phyloP scores from a whole-genome alignment of 176 grass and related monocot genomes.

The Musa acuminata region DNA sequence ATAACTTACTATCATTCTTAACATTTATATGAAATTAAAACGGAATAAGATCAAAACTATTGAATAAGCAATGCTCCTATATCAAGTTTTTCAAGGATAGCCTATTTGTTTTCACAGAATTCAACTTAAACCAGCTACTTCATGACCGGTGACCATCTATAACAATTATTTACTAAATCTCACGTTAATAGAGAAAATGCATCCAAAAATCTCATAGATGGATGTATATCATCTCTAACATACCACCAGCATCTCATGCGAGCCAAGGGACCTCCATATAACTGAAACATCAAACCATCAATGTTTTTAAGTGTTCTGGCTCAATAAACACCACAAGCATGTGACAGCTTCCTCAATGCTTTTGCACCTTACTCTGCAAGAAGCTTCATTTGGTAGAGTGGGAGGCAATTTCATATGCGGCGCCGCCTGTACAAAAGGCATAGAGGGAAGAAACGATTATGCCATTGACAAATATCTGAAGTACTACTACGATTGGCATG shows the following conservation, averaged over 20 bases:
- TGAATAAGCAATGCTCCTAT: not conserved
- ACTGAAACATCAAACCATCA: not conserved
- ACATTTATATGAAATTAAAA: not conserved
- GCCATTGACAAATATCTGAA: conserved; percentile 31
- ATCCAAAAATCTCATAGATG: not conserved
- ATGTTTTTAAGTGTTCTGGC: not conserved
- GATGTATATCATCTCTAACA: not conserved
- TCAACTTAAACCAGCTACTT: not conserved
- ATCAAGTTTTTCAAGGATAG: not conserved
- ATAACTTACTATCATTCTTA: not conserved
- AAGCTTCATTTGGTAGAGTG: not conserved
- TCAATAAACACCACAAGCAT: not conserved
- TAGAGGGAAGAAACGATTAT: conserved; percentile 38
- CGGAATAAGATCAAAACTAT: not conserved
- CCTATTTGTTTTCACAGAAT: not conserved
- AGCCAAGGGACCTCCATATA: not conserved
- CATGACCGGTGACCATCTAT: not conserved
- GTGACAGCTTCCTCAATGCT: not conserved
- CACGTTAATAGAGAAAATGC: not conserved
- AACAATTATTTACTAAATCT: not conserved
- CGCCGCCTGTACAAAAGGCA: conserved; percentile 39
- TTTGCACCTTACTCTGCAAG: not conserved
- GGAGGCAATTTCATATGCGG: not conserved
- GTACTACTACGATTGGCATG: conserved; percentile 25
- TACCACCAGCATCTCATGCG: not conserved